These are phyloP conservation scores for Ophiocordyceps polyrhachis-furcata DNA, from an alignment of 2,329 filamentous ascomycete genomes.

Conservation along the genomic window DNA sequence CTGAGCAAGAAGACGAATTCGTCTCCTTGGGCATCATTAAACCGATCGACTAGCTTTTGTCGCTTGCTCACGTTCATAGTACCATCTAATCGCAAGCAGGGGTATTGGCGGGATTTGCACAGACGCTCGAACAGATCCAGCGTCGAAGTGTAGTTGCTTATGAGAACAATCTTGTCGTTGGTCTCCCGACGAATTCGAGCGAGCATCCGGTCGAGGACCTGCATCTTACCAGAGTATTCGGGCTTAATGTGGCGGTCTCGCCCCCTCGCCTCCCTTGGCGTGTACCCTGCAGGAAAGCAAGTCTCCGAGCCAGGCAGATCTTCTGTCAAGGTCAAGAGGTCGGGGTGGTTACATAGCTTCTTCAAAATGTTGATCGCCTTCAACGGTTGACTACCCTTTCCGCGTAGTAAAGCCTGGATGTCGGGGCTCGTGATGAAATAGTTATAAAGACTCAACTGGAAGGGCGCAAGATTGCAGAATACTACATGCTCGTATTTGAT, in stretches of 20 bases:
- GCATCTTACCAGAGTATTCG: slow-evolving; percentile 97
- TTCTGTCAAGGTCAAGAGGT: slow-evolving; percentile 63
- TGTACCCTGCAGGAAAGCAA: slow-evolving; percentile 69
- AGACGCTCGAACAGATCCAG: slow-evolving; percentile 86
- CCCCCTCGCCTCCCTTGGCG: slow-evolving; percentile 71
- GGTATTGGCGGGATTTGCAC: slow-evolving; percentile 71
- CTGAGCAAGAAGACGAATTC: slow-evolving; percentile 95
- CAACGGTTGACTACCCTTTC: slow-evolving; percentile 87
- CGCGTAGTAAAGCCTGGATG: slow-evolving; percentile 76
- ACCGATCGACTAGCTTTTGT: slow-evolving; percentile 91
- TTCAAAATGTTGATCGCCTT: slow-evolving; percentile 95
- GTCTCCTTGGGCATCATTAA: slow-evolving; percentile 77
- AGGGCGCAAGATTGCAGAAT: slow-evolving; percentile 85
- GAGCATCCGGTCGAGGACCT: slow-evolving; percentile 94
- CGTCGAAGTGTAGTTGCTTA: slow-evolving; percentile 95
- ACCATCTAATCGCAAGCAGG: slow-evolving; percentile 75
- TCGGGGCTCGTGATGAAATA: slow-evolving; percentile 93
- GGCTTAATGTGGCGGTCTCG: slow-evolving; percentile 82
- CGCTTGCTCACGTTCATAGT: slow-evolving; percentile 97
- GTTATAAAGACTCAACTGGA: slow-evolving; percentile 87
- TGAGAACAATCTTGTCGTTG: slow-evolving; percentile 97
- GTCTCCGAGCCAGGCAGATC: slow-evolving; percentile 79
- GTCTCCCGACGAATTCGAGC: slow-evolving; percentile 88
- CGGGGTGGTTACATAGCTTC: slow-evolving; percentile 96
- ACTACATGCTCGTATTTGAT: slow-evolving; percentile 99